A percentile compares a stretch with the other conserved stretches of the same genome.
phyloP scores from a whole-genome alignment of 1,139 yeast species.

The Wickerhamomyces sp. region DNA sequence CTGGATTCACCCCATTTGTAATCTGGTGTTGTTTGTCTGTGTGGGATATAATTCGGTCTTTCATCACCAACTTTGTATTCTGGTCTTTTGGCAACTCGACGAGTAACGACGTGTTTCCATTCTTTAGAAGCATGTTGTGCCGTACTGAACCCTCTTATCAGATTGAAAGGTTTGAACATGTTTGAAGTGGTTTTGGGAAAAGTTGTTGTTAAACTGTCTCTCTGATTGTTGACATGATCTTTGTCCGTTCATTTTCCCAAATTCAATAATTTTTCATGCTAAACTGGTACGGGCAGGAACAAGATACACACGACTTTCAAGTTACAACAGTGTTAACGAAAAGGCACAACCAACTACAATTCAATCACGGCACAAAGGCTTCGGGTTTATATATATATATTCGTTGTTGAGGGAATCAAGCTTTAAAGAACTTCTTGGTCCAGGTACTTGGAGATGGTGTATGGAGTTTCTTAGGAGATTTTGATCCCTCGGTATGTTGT shows the following conservation, averaged over 20 bases:
- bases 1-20: slow-evolving; percentile 80
- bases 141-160: slow-evolving; percentile 18
- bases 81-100: slow-evolving; percentile 34
- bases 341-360: too few species aligned
- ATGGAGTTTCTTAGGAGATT: slow-evolving; percentile 1
- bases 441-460: background rate
- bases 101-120: slow-evolving; percentile 20
- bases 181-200: background rate
- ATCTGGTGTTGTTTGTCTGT: slow-evolving; percentile 51
- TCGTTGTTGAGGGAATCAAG: background rate
- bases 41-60: slow-evolving; percentile 45
- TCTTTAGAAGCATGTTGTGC: slow-evolving; percentile 6
- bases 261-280: too few species aligned
- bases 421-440: slow-evolving; percentile 1
- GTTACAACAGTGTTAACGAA: too few species aligned
- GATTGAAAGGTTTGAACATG: slow-evolving; percentile 13
- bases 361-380: too few species aligned
- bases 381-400: background rate
- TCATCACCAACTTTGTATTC: slow-evolving; percentile 39
- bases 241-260: too few species aligned
- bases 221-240: too few species aligned
- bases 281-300: too few species aligned
- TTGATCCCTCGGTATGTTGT: slow-evolving; percentile 2
- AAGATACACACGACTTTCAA: too few species aligned
- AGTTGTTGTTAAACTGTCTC: too few species aligned